Evolutionary conservation across 225 moss, liverwort and hornwort genomes (phyloP).

Genomic region (Bryoerythrophyllum caledonicum): DNA sequence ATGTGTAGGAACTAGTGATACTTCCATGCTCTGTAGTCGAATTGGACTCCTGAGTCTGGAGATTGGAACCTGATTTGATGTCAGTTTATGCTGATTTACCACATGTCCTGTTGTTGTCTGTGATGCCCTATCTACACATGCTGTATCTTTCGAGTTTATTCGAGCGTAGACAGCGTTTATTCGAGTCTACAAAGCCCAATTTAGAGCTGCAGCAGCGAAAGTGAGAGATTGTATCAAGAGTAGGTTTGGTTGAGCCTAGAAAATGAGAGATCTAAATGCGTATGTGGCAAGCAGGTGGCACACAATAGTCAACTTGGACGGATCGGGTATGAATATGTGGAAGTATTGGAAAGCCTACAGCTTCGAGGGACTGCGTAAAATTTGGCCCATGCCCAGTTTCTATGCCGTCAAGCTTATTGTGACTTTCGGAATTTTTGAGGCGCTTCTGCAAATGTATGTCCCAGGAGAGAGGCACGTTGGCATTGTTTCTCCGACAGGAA

Average conservation of each 20-base stretch:
- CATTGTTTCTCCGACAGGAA: constrained; percentile 73
- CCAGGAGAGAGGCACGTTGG: constrained; percentile 75
- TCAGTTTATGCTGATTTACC: constrained; percentile 1
- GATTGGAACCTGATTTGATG: neutral
- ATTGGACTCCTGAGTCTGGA: neutral
- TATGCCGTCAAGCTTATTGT: constrained; percentile 64
- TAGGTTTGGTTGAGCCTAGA: neutral
- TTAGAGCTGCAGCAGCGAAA: neutral
- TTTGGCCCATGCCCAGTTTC: constrained; percentile 85
- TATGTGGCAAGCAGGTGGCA: constrained; percentile 70
- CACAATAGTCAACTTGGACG: constrained; percentile 72
- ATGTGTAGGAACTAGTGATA: neutral
- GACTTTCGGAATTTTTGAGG: constrained; percentile 78
- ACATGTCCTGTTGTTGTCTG: neutral
- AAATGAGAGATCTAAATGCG: constrained; percentile 14
- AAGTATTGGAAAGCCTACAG: constrained; percentile 41
- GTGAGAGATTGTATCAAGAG: neutral
- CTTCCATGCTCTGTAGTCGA: neutral
- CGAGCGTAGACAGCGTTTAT: neutral
- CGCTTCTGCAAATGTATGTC: constrained; percentile 70
- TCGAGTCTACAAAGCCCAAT: neutral
- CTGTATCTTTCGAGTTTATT: neutral
- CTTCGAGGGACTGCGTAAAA: constrained; percentile 47
- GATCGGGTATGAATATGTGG: constrained; percentile 63
- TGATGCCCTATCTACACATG: neutral